A percentile compares a stretch with the other conserved stretches of the same genome.
Conservation (phyloP, 2,329 filamentous ascomycete species). For the Microthyrium microscopicum region DNA sequence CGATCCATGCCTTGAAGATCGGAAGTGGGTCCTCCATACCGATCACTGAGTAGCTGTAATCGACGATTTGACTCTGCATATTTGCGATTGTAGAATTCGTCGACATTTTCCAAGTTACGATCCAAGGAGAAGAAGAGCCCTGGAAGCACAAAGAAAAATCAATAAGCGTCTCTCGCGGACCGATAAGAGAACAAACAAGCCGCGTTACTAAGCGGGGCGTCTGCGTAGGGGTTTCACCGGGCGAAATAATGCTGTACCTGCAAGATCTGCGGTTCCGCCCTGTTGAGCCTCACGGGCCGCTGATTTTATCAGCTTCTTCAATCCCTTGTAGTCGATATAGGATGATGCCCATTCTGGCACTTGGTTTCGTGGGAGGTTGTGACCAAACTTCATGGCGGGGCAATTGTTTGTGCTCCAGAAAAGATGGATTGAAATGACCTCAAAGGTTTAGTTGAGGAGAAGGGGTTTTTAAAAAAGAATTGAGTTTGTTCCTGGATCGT, state of each 20-base stretch:
- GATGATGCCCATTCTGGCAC: constrained; percentile 72
- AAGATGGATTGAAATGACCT: background rate
- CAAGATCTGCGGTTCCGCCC: constrained; percentile 68
- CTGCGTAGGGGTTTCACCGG: background rate
- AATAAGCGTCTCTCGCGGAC: too few relatives aligned
- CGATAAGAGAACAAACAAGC: too few relatives aligned
- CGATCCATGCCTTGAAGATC: constrained; percentile 58
- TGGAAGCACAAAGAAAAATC: constrained; percentile 30
- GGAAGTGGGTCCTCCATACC: constrained; percentile 58
- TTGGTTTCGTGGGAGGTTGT: constrained; percentile 57
- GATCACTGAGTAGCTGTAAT: constrained; percentile 70
- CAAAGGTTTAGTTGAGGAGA: background rate
- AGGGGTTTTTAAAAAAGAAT: too few relatives aligned
- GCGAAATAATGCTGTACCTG: constrained; percentile 54
- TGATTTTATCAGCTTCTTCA: constrained; percentile 91
- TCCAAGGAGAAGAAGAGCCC: constrained; percentile 96
- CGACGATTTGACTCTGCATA: constrained; percentile 70
- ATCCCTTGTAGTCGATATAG: constrained; percentile 78
- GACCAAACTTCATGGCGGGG: constrained; percentile 29
- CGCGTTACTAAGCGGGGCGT: too few relatives aligned
- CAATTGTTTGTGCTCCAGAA: background rate
- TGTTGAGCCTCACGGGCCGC: constrained; percentile 48
- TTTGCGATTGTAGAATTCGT: constrained; percentile 94
- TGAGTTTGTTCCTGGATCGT: too few relatives aligned
- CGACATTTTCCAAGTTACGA: constrained; percentile 92